Evolutionary conservation across 495 filamentous ascomycete genomes (phyloP), one percentile per base, ranked within the genome.

Genomic region (Aspergillus indologenus): DNA sequence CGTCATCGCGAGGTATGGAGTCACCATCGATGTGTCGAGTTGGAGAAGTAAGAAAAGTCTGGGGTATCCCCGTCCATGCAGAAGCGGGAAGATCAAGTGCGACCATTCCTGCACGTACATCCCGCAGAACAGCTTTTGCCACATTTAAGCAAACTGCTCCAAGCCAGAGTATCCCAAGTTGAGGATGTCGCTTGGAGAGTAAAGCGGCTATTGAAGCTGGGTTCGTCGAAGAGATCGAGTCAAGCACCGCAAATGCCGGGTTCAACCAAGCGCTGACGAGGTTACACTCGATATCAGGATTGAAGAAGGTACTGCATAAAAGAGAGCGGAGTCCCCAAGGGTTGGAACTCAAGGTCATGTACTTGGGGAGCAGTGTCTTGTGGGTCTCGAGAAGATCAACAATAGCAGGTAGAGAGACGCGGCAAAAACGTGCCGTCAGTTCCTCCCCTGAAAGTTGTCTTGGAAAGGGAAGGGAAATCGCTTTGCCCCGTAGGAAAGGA

Each of bases 191-290:
- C 21, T 57, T 60, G 54, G 54, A 54, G 2, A 69, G 26, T 1
- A 69, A 29, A 20, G 47, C 47, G 21, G 59, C 63, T 17, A 64
- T 21, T 17, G 34, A 47, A n/a, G 11, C 43, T 18, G 52, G 23
- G 15, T 5, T 62, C 50, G 54, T 42, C 1, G 50, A 56, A 17
- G 26, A 29, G 3, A 64, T 55, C 5, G 70, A 56, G 46, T 66
- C 45, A 22, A 65, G 19, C 40, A 68, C 23, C 15, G 68, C 64
- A 64, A 72, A 69, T 20, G 63, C 63, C 9, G 70, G 64, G 40
- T 69, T 73, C 12, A 68, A 50, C 71, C 68, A 73, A 19, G 68
- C 61, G 58, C 65, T 68, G 59, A 66, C 67, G 26, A 73, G 61
- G 9, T 71, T 71, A 54, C 68, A 73, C 23, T 65, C 61, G 45